Evolutionary conservation across 1,284 basidiomycete genomes (phyloP).

Genomic region (Fereydounia khargensis): DNA sequence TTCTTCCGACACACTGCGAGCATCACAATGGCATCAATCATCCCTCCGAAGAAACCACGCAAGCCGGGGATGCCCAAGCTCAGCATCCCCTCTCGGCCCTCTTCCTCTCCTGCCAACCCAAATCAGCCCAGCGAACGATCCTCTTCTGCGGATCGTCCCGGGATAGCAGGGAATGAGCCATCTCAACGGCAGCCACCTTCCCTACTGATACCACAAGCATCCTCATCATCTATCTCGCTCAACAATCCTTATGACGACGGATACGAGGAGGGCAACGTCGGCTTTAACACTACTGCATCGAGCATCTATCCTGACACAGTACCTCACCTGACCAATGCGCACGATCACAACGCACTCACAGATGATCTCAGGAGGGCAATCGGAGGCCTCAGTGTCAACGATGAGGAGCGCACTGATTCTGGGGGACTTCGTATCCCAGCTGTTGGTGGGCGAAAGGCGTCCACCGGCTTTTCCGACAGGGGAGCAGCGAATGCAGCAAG

Average conservation of each 20-base stretch:
- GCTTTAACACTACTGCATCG: slow-evolving; percentile 15
- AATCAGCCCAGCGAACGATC: no score
- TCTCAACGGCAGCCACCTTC: slow-evolving; percentile 20
- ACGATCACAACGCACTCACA: slow-evolving; percentile 38
- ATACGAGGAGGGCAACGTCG: slow-evolving; percentile 33
- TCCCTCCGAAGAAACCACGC: slow-evolving; percentile 48
- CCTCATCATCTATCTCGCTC: slow-evolving; percentile 12
- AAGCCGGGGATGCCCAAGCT: slow-evolving; percentile 53
- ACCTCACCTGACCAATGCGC: slow-evolving; percentile 30
- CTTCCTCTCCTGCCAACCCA: no score
- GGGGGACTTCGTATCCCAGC: slow-evolving; percentile 25
- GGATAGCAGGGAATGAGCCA: no score
- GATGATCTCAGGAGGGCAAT: slow-evolving; percentile 49
- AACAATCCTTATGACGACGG: slow-evolving; percentile 23
- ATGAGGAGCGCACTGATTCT: slow-evolving; percentile 22
- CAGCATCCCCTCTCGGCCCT: slow-evolving; percentile 25
- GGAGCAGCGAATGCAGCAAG: no score
- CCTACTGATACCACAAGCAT: slow-evolving; percentile 18
- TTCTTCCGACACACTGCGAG: not conserved
- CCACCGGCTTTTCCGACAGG: slow-evolving; percentile 22
- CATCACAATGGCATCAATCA: slow-evolving; percentile 39
- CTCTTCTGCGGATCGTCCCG: no score
- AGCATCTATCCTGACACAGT: slow-evolving; percentile 48
- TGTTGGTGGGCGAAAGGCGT: slow-evolving; percentile 16
- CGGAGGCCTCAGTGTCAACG: slow-evolving; percentile 34